phyloP scores from a whole-genome alignment of 2,329 filamentous ascomycete species.

The Clonostachys byssicola region DNA sequence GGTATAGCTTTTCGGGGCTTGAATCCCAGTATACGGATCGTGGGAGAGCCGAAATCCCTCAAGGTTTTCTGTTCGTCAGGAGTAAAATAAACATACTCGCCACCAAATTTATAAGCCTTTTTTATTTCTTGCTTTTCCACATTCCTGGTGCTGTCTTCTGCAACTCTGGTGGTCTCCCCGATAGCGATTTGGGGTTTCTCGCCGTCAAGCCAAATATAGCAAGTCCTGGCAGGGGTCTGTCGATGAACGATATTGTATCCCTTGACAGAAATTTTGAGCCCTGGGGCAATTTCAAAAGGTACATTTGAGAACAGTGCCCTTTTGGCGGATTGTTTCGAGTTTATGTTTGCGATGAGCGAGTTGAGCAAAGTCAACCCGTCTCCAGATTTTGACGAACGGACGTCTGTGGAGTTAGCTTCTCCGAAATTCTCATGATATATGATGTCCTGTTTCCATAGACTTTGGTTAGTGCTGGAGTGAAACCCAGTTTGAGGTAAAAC shows the following conservation, averaged over 20 bases:
- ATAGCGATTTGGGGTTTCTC: conserved; percentile 78
- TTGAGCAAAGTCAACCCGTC: conserved; percentile 77
- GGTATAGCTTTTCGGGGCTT: conserved; percentile 74
- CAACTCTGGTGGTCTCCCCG: conserved; percentile 69
- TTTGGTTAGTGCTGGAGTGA: no score
- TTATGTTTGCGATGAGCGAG: conserved; percentile 81
- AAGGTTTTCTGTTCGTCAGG: conserved; percentile 78
- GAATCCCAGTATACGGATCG: conserved; percentile 90
- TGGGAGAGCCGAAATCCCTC: conserved; percentile 74
- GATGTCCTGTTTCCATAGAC: conserved; percentile 60
- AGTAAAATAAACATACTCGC: conserved; percentile 81
- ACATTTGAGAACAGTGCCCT: conserved; percentile 82
- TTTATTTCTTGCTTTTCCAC: conserved; percentile 79
- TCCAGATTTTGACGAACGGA: conserved; percentile 62
- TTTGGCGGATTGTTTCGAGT: conserved; percentile 83
- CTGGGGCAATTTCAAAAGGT: conserved; percentile 82
- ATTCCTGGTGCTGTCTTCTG: conserved; percentile 71
- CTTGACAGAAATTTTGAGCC: conserved; percentile 83
- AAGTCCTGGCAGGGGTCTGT: conserved; percentile 75
- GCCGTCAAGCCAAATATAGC: conserved; percentile 85
- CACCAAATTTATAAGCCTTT: conserved; percentile 95
- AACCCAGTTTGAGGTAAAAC: conserved; percentile 8
- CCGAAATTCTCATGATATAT: conserved; percentile 76
- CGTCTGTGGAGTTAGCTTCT: conserved; percentile 51
- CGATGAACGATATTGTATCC: conserved; percentile 87